Percentiles rank a stretch among this genome's conserved stretches.
These are phyloP conservation scores for Vigna mungo DNA, from an alignment of 306 rosid genomes.

Conservation along the genomic window DNA sequence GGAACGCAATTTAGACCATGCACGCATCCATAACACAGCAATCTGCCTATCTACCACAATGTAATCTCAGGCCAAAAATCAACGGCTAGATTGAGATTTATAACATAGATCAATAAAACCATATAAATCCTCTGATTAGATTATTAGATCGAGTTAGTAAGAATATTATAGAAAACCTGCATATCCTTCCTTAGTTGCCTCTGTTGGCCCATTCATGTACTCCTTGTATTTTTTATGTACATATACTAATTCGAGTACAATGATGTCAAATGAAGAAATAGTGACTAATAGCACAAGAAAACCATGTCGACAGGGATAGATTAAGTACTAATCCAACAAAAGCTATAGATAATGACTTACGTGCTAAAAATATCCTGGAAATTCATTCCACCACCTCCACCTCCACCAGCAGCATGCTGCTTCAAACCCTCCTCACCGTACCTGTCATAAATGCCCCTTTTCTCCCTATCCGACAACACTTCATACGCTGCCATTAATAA, in stretches of 20 bases:
- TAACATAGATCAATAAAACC: background rate
- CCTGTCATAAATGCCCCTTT: conserved; percentile 83
- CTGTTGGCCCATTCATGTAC: background rate
- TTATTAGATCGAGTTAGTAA: background rate
- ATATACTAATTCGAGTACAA: conserved; percentile 10
- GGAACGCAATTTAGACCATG: too few species aligned
- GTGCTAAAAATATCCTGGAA: conserved; percentile 83
- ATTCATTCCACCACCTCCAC: conserved; percentile 94
- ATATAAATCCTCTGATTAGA: conserved; percentile 21
- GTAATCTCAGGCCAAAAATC: conserved; percentile 18
- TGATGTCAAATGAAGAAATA: background rate
- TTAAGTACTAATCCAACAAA: conserved; percentile 6
- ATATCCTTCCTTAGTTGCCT: conserved; percentile 12
- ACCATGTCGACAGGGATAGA: background rate
- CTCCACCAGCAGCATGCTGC: conserved; percentile 95
- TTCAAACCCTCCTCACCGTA: conserved; percentile 96
- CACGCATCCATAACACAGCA: background rate
- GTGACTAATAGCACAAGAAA: background rate
- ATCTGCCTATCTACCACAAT: background rate
- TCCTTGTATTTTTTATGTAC: background rate
- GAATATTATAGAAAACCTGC: background rate
- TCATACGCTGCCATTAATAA: conserved; percentile 69
- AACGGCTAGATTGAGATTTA: conserved; percentile 13
- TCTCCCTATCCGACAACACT: conserved; percentile 85
- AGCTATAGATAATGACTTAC: conserved; percentile 56